Evolutionary conservation across 176 grass and related monocot genomes (phyloP).

Genomic region (Carex parvula): DNA sequence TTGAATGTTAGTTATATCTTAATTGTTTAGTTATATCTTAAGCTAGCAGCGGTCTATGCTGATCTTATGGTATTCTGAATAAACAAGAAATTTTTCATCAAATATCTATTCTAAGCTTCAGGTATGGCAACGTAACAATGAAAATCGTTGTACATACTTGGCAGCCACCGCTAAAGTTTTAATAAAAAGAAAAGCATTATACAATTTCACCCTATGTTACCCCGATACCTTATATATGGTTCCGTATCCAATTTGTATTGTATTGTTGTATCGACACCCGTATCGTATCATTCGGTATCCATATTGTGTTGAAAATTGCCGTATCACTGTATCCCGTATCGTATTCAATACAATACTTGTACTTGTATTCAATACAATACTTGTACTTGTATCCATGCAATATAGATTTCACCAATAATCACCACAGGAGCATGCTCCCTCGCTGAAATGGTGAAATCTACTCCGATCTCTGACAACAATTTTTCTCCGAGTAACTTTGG

Average conservation of each 20-base stretch:
- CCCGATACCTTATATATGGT: no score
- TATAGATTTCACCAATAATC: slow-evolving; percentile 69
- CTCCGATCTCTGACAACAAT: slow-evolving; percentile 86
- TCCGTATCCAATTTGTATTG: no score
- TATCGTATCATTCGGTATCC: no score
- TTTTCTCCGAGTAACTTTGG: slow-evolving; percentile 56
- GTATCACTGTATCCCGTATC: no score
- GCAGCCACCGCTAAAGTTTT: no score
- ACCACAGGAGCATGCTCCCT: slow-evolving; percentile 68
- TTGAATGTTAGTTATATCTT: background rate
- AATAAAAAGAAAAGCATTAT: no score
- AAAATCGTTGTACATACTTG: background rate
- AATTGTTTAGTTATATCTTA: background rate
- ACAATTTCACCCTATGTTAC: no score
- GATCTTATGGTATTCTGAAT: background rate
- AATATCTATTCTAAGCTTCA: background rate
- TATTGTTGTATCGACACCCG: no score
- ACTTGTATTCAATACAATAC: no score
- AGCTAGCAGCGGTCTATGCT: background rate
- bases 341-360: no score
- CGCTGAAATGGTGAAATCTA: slow-evolving; percentile 80
- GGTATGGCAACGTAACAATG: background rate
- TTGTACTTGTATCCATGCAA: no score
- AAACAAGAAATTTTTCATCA: background rate
- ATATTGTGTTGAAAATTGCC: no score